phyloP scores from a whole-genome alignment of 2,329 filamentous ascomycete genomes.

The Aureobasidium sp. region DNA sequence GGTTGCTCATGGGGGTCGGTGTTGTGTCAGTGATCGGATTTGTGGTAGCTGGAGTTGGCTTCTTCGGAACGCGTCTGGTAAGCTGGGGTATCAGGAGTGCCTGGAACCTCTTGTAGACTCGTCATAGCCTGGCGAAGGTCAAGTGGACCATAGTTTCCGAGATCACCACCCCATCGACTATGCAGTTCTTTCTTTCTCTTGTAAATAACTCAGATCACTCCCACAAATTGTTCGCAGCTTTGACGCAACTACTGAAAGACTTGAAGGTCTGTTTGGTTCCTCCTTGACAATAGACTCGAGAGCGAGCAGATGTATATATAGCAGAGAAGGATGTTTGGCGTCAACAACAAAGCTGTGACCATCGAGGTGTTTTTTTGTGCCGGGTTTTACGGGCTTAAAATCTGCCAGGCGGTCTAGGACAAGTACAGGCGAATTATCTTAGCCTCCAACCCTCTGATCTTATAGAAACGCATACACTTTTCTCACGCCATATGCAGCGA shows the following conservation, averaged over 20 bases:
- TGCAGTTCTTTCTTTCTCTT: not conserved
- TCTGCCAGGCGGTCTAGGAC: conserved; percentile 8
- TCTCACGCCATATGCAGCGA: not conserved
- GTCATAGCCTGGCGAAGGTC: too few species aligned
- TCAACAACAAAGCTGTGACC: not conserved
- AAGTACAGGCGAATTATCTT: not conserved
- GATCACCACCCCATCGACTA: not conserved
- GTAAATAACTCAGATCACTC: too few species aligned
- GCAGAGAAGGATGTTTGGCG: too few species aligned
- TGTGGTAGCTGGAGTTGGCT: conserved; percentile 16
- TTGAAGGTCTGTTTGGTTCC: too few species aligned
- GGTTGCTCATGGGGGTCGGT: conserved; percentile 36
- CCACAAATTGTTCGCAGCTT: not conserved
- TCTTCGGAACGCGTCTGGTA: not conserved
- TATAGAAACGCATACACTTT: not conserved
- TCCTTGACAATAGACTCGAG: too few species aligned
- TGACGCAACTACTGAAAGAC: too few species aligned
- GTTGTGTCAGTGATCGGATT: conserved; percentile 24
- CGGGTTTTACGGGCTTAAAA: not conserved
- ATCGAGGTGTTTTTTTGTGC: not conserved
- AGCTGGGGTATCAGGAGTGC: not conserved
- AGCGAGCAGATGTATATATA: too few species aligned
- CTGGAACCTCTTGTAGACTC: not conserved
- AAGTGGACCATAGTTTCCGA: not conserved
- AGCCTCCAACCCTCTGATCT: not conserved